These are phyloP conservation scores for Phellinidium pouzarii DNA, from an alignment of 1,284 basidiomycete species.

Conservation along the genomic window DNA sequence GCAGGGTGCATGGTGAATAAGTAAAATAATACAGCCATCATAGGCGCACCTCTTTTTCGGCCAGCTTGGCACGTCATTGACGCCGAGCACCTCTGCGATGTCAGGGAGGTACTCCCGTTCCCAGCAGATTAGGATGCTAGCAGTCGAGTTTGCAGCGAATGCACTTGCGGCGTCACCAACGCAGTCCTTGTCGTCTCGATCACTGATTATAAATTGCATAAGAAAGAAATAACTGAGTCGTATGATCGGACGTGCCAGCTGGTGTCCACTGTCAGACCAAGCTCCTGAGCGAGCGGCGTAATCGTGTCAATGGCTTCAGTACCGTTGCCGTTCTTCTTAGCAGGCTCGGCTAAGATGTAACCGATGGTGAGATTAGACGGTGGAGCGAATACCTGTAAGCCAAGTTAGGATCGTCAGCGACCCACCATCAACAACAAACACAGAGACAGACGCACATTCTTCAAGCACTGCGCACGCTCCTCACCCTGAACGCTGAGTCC, in stretches of 20 bases:
- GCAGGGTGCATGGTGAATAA: neutral
- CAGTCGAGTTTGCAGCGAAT: constrained; percentile 19
- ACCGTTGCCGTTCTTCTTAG: constrained; percentile 22
- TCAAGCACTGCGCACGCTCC: neutral
- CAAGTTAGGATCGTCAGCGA: neutral
- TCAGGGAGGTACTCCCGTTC: constrained; percentile 20
- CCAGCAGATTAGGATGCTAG: constrained; percentile 24
- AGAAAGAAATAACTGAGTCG: neutral
- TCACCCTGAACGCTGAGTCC: neutral
- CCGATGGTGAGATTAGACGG: constrained; percentile 23
- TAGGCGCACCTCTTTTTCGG: constrained; percentile 21
- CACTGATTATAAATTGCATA: neutral
- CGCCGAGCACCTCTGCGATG: constrained; percentile 25
- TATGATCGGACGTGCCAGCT: neutral
- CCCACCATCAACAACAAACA: neutral
- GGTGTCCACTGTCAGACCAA: neutral
- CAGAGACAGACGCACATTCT: neutral
- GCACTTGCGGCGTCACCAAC: constrained; percentile 3
- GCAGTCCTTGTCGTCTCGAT: neutral
- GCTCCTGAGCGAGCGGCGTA: constrained; percentile 27
- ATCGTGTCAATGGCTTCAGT: constrained; percentile 28
- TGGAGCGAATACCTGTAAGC: constrained; percentile 22
- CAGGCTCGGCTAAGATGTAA: constrained; percentile 25
- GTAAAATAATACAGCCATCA: neutral
- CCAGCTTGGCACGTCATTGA: constrained; percentile 16